phyloP scores from a whole-genome alignment of 2,329 filamentous ascomycete species.

The Aspergillus ochraceoroseus region DNA sequence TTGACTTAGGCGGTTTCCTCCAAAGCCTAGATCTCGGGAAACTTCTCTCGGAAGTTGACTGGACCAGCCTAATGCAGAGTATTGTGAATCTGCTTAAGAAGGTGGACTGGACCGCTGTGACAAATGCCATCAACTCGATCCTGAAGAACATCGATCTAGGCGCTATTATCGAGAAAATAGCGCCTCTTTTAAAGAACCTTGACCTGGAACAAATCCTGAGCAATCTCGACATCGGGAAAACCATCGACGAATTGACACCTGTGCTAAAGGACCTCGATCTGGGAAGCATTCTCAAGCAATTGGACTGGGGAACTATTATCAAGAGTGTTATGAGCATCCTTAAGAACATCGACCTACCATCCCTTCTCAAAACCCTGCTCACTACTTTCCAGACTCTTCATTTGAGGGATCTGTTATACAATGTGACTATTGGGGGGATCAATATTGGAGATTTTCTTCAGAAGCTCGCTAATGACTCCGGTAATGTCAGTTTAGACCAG shows the following conservation, averaged over 20 bases:
- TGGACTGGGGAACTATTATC: slow-evolving; percentile 1
- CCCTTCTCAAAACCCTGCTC: neutral
- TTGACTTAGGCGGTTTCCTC: slow-evolving; percentile 1
- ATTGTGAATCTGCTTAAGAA: too few species aligned
- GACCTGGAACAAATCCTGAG: neutral
- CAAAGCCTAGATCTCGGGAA: neutral
- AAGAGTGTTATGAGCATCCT: neutral
- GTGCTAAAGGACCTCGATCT: slow-evolving; percentile 4
- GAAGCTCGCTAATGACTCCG: neutral
- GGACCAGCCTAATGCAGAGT: neutral
- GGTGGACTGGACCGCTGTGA: slow-evolving; percentile 1
- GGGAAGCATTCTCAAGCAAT: neutral
- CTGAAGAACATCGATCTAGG: slow-evolving; percentile 4
- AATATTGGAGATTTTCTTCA: slow-evolving; percentile 4
- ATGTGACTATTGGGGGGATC: slow-evolving; percentile 3
- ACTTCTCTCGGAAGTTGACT: too few species aligned
- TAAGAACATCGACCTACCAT: neutral
- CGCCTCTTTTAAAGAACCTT: neutral
- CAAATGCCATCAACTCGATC: neutral
- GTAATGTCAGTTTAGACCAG: slow-evolving; percentile 1
- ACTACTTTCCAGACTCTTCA: neutral
- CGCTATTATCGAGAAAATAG: neutral
- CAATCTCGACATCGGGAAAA: neutral
- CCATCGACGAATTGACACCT: neutral
- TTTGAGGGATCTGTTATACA: neutral